Percentiles rank a stretch among this genome's conserved stretches.
These are phyloP conservation scores for Volvox reticuliferus DNA, from an alignment of 139 green algal species.

Conservation along the genomic window DNA sequence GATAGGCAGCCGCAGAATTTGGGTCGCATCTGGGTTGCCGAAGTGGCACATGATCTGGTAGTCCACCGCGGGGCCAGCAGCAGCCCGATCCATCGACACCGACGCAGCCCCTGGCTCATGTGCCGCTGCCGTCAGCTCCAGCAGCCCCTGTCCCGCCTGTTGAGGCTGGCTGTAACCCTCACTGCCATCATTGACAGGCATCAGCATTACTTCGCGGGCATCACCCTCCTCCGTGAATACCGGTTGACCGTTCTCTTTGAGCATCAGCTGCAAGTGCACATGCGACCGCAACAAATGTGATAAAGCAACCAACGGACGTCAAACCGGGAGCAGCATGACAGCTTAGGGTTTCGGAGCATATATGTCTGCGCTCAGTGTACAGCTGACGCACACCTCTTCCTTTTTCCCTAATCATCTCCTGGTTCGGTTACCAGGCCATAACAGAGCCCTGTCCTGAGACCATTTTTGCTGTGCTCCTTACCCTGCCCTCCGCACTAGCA, in stretches of 20 bases:
- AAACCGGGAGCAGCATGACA: too few relatives aligned
- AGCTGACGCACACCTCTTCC: too few relatives aligned
- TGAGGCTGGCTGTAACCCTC: not conserved
- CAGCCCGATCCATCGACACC: not conserved
- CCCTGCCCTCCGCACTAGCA: too few relatives aligned
- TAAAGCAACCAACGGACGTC: too few relatives aligned
- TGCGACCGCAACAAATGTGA: too few relatives aligned
- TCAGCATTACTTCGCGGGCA: conserved; percentile 32
- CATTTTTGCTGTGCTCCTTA: too few relatives aligned
- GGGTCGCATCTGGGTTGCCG: conserved; percentile 11
- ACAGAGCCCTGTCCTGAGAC: too few relatives aligned
- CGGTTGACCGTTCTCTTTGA: conserved; percentile 30
- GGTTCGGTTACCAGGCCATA: too few relatives aligned
- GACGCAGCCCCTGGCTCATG: not conserved
- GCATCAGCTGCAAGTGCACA: conserved; percentile 6
- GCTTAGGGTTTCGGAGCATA: too few relatives aligned
- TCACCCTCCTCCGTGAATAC: conserved; percentile 7
- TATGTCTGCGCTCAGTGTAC: too few relatives aligned
- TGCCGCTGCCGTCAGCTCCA: not conserved
- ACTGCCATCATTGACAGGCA: not conserved
- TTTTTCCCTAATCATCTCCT: too few relatives aligned
- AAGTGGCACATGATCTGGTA: conserved; percentile 40
- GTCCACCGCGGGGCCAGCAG: not conserved
- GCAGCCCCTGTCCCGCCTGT: not conserved
- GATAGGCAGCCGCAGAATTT: conserved; percentile 37